Base-by-base conservation (phyloP, 192 early-diverging fungal species). In the Blastocladiella britannica region DNA sequence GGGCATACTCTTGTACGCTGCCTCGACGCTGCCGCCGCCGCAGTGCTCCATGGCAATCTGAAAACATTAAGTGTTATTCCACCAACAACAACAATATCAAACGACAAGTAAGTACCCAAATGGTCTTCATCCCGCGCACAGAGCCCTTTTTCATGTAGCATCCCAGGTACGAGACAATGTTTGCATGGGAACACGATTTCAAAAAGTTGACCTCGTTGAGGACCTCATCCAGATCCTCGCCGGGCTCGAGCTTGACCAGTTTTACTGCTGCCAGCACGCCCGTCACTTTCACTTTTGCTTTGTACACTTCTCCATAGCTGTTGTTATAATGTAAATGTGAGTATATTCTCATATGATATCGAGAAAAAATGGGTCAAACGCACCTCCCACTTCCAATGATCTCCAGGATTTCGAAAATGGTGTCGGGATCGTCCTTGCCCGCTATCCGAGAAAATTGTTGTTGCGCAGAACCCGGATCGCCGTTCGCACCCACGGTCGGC, bases 121-220 rank as follows among this genome's bases (percentile, higher is more conserved):
- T 60, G 31, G 66, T 52, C 55, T 72, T 78, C 60, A 74, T 70
- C 15, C 77, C 77, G 58, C 63, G 67, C 9, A 75, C 59, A 9
- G 54, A 43, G 24, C 77, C 77, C 7, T 56, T 53, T 55, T 80
- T 79, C 56, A 78, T 64, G 57, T 64, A 80, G 61, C 74, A 77
- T 7, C 72, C 76, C 27, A 71, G 66, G 58, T 77, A 80, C 5
- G 65, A 56, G 1, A 80, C 77, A 22, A 80, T 67, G 53, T 76
- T 79, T 20, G 43, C 53, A 55, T 80, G 74, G 4, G 54, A 54
- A 57, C 75, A 75, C 28, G 70, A 72, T 20, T 71, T 61, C 51
- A 80, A 70, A 57, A 80, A 77, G 55, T 80, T 75, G 60, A 80
- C 72, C 53, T 80, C 78, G 53, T 73, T 61, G 47, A 80, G 66